These are phyloP conservation scores for Phragmites australis DNA, from an alignment of 176 grass and related monocot species.

Conservation along the genomic window DNA sequence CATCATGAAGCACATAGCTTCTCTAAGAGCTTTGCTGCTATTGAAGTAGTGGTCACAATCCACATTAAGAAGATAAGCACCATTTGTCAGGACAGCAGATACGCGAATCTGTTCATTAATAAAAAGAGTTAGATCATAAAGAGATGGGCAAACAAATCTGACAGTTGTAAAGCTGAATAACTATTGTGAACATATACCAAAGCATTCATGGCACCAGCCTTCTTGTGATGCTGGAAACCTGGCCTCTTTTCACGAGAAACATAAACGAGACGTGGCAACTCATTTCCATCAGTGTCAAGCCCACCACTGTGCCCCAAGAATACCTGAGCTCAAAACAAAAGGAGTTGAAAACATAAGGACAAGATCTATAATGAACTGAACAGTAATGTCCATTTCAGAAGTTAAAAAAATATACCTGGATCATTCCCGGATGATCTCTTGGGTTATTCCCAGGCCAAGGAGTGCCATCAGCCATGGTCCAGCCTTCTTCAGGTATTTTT, in stretches of 20 bases:
- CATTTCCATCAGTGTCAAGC: conserved; percentile 93
- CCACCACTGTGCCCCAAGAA: conserved; percentile 97
- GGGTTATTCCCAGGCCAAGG: conserved; percentile 93
- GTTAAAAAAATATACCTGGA: conserved; percentile 57
- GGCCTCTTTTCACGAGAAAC: conserved; percentile 98
- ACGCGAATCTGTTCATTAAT: conserved; percentile 66
- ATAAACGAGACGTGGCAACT: conserved; percentile 90
- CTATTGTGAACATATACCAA: conserved; percentile 55
- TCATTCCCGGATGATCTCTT: conserved; percentile 96
- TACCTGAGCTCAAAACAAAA: conserved; percentile 51
- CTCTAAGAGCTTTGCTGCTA: conserved; percentile 94
- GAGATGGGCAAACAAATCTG: background rate
- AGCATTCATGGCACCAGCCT: conserved; percentile 97
- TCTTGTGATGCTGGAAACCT: conserved; percentile 95
- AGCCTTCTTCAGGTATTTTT: conserved; percentile 91
- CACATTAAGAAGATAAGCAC: conserved; percentile 93
- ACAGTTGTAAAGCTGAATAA: background rate
- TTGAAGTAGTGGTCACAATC: conserved; percentile 99
- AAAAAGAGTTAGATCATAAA: conserved; percentile 23
- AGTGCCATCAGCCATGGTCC: conserved; percentile 96
- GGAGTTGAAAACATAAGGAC: conserved; percentile 25
- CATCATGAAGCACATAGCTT: conserved; percentile 99
- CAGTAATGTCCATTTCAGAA: background rate
- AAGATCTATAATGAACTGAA: conserved; percentile 22
- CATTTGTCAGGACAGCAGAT: conserved; percentile 97